Conservation (phyloP, 768 basidiomycete species). For the Naganishia vaughanmartiniae region DNA sequence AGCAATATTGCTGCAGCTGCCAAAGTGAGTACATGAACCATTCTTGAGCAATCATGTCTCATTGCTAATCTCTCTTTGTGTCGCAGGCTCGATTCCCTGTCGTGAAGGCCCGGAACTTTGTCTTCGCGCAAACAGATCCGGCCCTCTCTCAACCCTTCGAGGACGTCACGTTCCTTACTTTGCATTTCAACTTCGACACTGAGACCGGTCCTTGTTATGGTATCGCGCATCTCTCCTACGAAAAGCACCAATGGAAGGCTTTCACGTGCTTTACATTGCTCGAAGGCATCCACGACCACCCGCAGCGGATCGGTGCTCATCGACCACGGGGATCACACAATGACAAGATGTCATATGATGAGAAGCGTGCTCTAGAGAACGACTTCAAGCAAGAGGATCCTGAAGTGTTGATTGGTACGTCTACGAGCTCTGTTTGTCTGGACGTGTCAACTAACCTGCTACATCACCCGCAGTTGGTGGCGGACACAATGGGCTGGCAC, state of each 20-base stretch:
- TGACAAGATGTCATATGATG: conserved; percentile 52
- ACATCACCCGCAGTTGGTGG: conserved; percentile 40
- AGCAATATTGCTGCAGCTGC: conserved; percentile 40
- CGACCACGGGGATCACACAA: conserved; percentile 58
- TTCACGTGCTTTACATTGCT: conserved; percentile 64
- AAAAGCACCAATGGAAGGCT: conserved; percentile 59
- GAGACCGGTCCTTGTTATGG: conserved; percentile 37
- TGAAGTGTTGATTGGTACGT: conserved; percentile 57
- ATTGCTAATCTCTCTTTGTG: neutral
- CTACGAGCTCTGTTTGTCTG: neutral
- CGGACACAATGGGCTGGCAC: conserved; percentile 58
- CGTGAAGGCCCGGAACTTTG: conserved; percentile 36
- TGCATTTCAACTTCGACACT: conserved; percentile 40
- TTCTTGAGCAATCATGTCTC: too few species aligned
- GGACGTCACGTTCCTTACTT: conserved; percentile 39
- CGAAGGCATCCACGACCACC: conserved; percentile 59
- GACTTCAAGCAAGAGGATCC: conserved; percentile 60
- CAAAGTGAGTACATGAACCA: conserved; percentile 31
- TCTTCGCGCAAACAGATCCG: conserved; percentile 30
- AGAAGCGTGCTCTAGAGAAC: conserved; percentile 33
- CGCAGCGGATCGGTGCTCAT: conserved; percentile 58
- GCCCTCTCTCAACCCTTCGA: conserved; percentile 36
- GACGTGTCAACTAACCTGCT: neutral
- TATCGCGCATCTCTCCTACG: conserved; percentile 36
- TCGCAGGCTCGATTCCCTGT: conserved; percentile 36